Evolutionary conservation across 2,329 filamentous ascomycete species (phyloP), one percentile per base, ranked within the genome.

Genomic region (Paradendryphiella salina): DNA sequence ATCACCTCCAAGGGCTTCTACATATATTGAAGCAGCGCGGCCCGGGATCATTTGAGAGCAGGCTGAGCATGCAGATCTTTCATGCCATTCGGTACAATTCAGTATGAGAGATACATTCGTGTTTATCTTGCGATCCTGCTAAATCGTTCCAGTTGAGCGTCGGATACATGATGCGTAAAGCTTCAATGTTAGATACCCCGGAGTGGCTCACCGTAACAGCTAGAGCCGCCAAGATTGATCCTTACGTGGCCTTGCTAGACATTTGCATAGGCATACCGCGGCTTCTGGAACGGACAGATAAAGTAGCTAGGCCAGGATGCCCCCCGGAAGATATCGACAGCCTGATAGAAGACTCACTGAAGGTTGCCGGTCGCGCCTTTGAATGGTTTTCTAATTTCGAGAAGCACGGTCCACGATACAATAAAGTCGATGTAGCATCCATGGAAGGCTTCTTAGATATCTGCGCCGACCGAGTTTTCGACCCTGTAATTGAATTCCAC

Each of bases 31-130:
- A 52, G 41, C 61, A 65, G 45, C 67, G 70, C 15, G 69, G 70
- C 1, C 70, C 70, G 11, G 41, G 59, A 8, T 70, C 68, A 1
- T 68, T 72, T 23, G 57, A 64, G 5, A 64, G 52, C 10, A 59
- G 63, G 37, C 29, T 71, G 23, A 69, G 62, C 46, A 57, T 72
- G 54, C 63, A 67, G 23, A 61, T 70, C 9, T 71, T 67, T 46
- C 69, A 71, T 39, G 70, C 67, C 1, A 70, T 70, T 43, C 64
- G 70, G 9, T 72, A 73, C 28, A 68, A 71, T 36, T 69, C 67
- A 29, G 69, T 73, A 63, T 32, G 48, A 20, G 4, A 5, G 18
- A 14, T 15, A 5, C n/a, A 5, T 36, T 5, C 39, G 47, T 17
- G 2, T 17, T 26, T 17, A 28, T n/a, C 21, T 8, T 10, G 7